These are phyloP conservation scores for Aspergillus novoparasiticus DNA, from an alignment of 2,329 filamentous ascomycete genomes.

Conservation along the genomic window DNA sequence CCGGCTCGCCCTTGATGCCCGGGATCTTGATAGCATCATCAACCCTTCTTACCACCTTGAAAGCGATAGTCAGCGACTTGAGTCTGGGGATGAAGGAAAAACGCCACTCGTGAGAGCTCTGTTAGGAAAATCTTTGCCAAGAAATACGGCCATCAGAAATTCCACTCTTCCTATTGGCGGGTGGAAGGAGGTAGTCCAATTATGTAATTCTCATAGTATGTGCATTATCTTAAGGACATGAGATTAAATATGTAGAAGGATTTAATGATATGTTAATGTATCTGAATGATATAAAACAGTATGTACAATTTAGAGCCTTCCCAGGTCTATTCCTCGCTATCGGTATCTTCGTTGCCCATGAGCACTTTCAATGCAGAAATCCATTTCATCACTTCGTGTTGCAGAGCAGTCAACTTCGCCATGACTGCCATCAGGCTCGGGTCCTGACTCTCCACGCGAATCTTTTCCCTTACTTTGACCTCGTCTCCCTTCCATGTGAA, in stretches of 20 bases:
- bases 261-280: neutral
- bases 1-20: slow-evolving; percentile 31
- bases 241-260: neutral
- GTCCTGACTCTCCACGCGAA: slow-evolving; percentile 85
- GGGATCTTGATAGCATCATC: slow-evolving; percentile 40
- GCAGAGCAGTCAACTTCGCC: slow-evolving; percentile 78
- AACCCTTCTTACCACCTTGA: slow-evolving; percentile 15
- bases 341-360: slow-evolving; percentile 65
- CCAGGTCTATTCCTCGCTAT: slow-evolving; percentile 30
- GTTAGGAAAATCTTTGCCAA: slow-evolving; percentile 34
- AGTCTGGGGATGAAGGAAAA: slow-evolving; percentile 14
- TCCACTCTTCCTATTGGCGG: slow-evolving; percentile 31
- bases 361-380: slow-evolving; percentile 74
- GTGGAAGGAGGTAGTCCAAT: neutral
- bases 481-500: slow-evolving; percentile 72
- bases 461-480: slow-evolving; percentile 86
- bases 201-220: slow-evolving; percentile 15
- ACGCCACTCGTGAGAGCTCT: slow-evolving; percentile 22
- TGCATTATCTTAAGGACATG: neutral
- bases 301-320: neutral
- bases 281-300: neutral
- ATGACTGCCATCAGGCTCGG: slow-evolving; percentile 81
- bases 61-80: slow-evolving; percentile 12
- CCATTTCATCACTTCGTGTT: slow-evolving; percentile 70
- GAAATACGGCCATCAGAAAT: slow-evolving; percentile 29